Evolutionary conservation across 805 yeast genomes (phyloP).

Genomic region (Teunomyces panamensis): DNA sequence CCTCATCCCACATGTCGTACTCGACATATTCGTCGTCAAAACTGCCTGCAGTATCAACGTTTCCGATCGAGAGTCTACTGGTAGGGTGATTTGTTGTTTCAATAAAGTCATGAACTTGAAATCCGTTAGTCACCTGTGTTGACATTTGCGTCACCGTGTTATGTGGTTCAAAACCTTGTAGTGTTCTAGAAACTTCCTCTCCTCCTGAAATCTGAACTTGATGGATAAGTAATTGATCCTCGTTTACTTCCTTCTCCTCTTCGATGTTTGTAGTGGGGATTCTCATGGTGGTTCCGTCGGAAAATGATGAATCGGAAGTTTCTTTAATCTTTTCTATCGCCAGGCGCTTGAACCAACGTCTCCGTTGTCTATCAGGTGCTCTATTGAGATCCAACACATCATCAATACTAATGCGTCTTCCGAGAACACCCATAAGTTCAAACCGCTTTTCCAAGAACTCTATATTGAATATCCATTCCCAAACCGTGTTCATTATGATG

Average conservation of each 20-base stretch:
- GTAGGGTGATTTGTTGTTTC: neutral
- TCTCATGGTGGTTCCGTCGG: neutral
- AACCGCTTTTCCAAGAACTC: slow-evolving; percentile 46
- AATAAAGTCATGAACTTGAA: neutral
- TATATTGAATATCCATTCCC: slow-evolving; percentile 67
- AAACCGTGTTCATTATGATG: slow-evolving; percentile 50
- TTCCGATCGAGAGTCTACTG: neutral
- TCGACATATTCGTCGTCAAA: slow-evolving; percentile 27
- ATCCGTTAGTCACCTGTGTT: neutral
- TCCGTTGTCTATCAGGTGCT: slow-evolving; percentile 5
- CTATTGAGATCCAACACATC: slow-evolving; percentile 23
- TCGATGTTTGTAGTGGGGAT: neutral
- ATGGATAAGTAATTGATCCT: neutral
- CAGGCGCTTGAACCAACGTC: neutral
- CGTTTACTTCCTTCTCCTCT: neutral
- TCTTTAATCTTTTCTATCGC: neutral
- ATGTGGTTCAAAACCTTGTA: neutral
- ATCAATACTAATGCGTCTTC: slow-evolving; percentile 53
- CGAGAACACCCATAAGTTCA: slow-evolving; percentile 59
- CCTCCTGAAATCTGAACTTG: neutral
- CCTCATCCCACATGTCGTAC: slow-evolving; percentile 21
- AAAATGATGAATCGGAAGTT: neutral
- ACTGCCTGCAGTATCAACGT: slow-evolving; percentile 7
- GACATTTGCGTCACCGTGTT: neutral
- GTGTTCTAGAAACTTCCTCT: neutral